A percentile compares a stretch with the other conserved stretches of the same genome.
Conservation (phyloP, 2,329 filamentous ascomycete species). For the Chrysosporium keratinophilum region DNA sequence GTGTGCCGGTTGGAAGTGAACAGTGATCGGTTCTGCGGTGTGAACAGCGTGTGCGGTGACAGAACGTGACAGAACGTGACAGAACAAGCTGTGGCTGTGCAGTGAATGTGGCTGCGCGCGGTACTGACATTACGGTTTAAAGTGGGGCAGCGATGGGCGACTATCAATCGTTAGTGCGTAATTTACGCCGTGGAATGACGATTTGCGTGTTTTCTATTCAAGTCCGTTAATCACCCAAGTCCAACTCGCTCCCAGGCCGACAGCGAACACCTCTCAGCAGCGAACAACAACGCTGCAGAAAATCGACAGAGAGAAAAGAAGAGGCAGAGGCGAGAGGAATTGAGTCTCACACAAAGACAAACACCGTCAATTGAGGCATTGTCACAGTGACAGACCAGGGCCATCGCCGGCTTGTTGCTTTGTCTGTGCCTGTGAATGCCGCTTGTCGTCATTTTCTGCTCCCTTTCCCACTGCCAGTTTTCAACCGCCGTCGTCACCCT, state of each 20-base stretch:
- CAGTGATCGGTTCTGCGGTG: no score
- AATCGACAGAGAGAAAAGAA: neutral
- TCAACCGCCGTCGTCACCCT: neutral
- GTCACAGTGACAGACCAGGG: neutral
- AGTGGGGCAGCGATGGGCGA: neutral
- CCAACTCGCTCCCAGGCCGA: neutral
- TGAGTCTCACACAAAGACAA: neutral
- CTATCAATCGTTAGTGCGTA: slow-evolving; percentile 5
- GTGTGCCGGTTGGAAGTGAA: no score
- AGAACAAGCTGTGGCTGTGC: neutral
- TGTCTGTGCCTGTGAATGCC: neutral
- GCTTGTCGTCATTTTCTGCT: neutral
- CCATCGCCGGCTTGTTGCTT: no score
- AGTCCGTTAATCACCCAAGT: no score
- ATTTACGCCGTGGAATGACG: slow-evolving; percentile 1
- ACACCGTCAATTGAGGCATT: neutral
- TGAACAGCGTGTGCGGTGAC: no score
- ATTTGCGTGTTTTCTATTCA: no score
- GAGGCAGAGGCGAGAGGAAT: neutral
- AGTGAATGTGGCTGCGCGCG: neutral
- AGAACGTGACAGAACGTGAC: neutral
- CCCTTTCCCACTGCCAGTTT: neutral
- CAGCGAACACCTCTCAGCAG: neutral
- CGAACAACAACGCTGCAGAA: neutral
- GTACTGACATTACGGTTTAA: neutral